These are phyloP conservation scores for Neoscytalidium dimidiatum DNA, from an alignment of 2,329 filamentous ascomycete genomes.

Conservation along the genomic window DNA sequence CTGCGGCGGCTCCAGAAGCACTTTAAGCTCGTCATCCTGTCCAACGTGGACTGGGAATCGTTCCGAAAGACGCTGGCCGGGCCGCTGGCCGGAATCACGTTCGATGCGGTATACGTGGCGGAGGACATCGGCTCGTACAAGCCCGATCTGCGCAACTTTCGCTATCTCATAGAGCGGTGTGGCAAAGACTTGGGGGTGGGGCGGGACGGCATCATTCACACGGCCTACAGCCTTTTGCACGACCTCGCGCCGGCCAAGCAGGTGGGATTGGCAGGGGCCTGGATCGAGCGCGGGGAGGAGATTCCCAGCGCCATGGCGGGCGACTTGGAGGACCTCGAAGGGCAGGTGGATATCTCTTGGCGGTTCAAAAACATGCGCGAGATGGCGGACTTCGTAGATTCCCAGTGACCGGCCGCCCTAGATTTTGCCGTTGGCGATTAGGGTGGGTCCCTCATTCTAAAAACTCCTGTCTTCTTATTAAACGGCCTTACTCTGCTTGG, in stretches of 20 bases:
- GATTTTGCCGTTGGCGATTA: not conserved
- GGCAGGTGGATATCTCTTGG: not conserved
- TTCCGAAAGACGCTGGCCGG: slow-evolving; percentile 53
- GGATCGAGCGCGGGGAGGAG: not conserved
- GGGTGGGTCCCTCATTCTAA: not conserved
- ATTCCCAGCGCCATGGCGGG: not conserved
- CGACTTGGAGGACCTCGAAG: not conserved
- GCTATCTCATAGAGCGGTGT: slow-evolving; percentile 48
- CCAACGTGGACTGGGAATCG: slow-evolving; percentile 59
- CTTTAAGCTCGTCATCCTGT: slow-evolving; percentile 63
- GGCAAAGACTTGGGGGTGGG: slow-evolving; percentile 55
- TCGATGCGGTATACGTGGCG: slow-evolving; percentile 69
- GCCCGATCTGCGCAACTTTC: slow-evolving; percentile 64
- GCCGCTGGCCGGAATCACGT: slow-evolving; percentile 55
- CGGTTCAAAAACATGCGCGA: not conserved
- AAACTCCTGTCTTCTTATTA: not conserved
- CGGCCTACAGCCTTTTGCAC: slow-evolving; percentile 66
- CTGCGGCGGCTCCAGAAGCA: slow-evolving; percentile 51
- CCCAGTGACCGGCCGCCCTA: not conserved
- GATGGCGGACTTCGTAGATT: not conserved
- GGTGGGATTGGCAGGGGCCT: not conserved
- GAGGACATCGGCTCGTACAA: slow-evolving; percentile 74
- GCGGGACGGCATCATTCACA: slow-evolving; percentile 63
- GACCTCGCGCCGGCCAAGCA: slow-evolving; percentile 66
- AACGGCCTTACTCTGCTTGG: not conserved